A percentile compares a stretch with the other conserved stretches of the same genome.
Evolutionary conservation across 2,329 filamentous ascomycete species (phyloP).

Genomic region (Fusarium dimerum): DNA sequence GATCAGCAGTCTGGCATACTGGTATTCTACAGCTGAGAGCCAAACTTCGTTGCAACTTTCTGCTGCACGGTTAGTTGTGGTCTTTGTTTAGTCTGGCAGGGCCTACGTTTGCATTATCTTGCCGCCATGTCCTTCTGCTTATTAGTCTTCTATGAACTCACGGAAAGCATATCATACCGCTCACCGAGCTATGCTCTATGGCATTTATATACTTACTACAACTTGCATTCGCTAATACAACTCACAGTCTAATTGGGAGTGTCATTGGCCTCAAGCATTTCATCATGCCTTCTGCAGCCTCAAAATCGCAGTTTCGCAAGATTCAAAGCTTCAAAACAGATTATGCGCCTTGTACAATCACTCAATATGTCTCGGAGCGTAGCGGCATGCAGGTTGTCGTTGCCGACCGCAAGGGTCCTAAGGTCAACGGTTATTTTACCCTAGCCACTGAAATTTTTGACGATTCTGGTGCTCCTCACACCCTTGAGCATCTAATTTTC

Average conservation of each 20-base stretch:
- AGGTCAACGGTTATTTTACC: conserved; percentile 91
- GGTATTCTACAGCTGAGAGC: conserved; percentile 4
- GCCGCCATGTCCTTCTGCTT: conserved; percentile 2
- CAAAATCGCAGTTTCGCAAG: conserved; percentile 70
- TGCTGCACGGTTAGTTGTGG: conserved; percentile 11
- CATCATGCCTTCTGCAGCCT: conserved; percentile 54
- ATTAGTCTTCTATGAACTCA: conserved; percentile 9
- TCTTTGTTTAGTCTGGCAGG: neutral
- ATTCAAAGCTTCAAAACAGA: conserved; percentile 85
- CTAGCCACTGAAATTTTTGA: conserved; percentile 97
- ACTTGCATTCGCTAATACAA: conserved; percentile 15
- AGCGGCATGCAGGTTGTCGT: conserved; percentile 95
- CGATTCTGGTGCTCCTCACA: conserved; percentile 90
- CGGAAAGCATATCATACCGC: too few relatives aligned
- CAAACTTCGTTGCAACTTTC: conserved; percentile 4
- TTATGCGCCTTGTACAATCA: conserved; percentile 85
- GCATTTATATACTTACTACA: neutral
- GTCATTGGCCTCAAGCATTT: conserved; percentile 16
- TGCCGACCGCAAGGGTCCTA: conserved; percentile 90
- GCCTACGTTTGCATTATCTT: neutral
- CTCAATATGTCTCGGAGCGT: conserved; percentile 92
- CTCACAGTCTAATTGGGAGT: conserved; percentile 18
- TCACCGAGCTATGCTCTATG: too few relatives aligned
- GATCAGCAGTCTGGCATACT: conserved; percentile 19
- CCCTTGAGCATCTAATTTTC: conserved; percentile 79